Percentiles rank a stretch among this genome's conserved stretches.
Conservation (phyloP, 2,329 filamentous ascomycete genomes). For the Tolypocladium inflatum region DNA sequence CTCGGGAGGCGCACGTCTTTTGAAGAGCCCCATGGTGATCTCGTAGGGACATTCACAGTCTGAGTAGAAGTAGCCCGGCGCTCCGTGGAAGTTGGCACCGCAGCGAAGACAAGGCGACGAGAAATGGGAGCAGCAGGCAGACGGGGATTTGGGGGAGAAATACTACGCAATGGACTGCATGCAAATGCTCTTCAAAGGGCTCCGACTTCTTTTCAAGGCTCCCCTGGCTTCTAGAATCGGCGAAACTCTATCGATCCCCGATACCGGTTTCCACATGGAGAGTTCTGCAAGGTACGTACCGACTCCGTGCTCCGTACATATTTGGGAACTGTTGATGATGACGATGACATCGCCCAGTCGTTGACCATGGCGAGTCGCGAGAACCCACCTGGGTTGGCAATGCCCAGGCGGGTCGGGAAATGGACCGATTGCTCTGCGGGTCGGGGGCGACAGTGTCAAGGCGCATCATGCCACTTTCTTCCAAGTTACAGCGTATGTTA, state of each 20-base stretch:
- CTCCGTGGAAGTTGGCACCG: not conserved
- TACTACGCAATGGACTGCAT: not conserved
- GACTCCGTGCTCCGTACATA: too few relatives aligned
- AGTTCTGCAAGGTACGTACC: not conserved
- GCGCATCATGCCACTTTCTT: not conserved
- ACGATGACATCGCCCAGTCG: not conserved
- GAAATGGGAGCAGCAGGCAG: not conserved
- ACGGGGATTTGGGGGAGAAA: not conserved
- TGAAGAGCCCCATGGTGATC: constrained; percentile 2
- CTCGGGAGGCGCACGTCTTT: not conserved
- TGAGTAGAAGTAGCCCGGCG: not conserved
- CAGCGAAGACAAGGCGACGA: too few relatives aligned
- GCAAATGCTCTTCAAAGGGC: not conserved
- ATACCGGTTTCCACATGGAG: not conserved
- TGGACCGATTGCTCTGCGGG: not conserved
- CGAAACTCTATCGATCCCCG: not conserved
- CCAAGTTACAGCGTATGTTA: not conserved
- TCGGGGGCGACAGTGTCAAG: not conserved
- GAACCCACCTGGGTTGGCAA: not conserved
- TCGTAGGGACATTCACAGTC: not conserved
- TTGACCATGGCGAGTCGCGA: not conserved
- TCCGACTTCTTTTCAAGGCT: not conserved
- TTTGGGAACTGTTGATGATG: not conserved
- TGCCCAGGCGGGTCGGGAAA: not conserved
- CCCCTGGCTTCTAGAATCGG: not conserved